Evolutionary conservation across 2,329 filamentous ascomycete genomes (phyloP).

Genomic region (Trichoderma arundinaceum): DNA sequence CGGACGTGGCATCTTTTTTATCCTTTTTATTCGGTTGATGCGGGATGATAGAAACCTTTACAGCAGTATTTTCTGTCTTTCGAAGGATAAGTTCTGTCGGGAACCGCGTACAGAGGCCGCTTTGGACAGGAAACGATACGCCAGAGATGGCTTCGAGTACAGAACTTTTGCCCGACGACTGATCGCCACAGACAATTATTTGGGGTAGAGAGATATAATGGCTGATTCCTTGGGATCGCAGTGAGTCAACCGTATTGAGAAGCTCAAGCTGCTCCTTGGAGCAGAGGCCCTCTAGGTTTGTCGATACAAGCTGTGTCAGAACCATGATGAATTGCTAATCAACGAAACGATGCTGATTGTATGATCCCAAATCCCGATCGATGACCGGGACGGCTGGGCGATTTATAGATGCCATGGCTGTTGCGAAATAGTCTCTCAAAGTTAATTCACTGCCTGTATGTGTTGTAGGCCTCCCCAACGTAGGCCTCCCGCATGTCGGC

Average conservation of each 20-base stretch:
- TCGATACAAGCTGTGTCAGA: conserved; percentile 6
- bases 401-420: neutral
- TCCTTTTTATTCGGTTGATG: conserved; percentile 3
- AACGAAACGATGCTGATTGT: neutral
- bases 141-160: conserved; percentile 63
- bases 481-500: conserved; percentile 9
- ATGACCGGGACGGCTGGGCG: neutral
- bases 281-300: conserved; percentile 29
- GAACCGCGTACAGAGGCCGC: conserved; percentile 60
- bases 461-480: neutral
- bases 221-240: conserved; percentile 45
- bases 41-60: conserved; percentile 39
- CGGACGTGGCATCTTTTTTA: conserved; percentile 27
- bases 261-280: conserved; percentile 36
- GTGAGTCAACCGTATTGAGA: conserved; percentile 46
- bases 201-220: conserved; percentile 50
- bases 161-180: conserved; percentile 62
- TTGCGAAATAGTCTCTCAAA: neutral
- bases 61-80: conserved; percentile 31
- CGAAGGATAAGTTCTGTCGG: conserved; percentile 61
- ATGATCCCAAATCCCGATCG: neutral
- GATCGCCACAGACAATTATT: conserved; percentile 61
- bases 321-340: conserved; percentile 3
- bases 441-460: neutral
- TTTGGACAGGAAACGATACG: conserved; percentile 58